These are phyloP conservation scores for Ocimum tenuiflorum DNA, from an alignment of 257 asterid species.

Conservation along the genomic window DNA sequence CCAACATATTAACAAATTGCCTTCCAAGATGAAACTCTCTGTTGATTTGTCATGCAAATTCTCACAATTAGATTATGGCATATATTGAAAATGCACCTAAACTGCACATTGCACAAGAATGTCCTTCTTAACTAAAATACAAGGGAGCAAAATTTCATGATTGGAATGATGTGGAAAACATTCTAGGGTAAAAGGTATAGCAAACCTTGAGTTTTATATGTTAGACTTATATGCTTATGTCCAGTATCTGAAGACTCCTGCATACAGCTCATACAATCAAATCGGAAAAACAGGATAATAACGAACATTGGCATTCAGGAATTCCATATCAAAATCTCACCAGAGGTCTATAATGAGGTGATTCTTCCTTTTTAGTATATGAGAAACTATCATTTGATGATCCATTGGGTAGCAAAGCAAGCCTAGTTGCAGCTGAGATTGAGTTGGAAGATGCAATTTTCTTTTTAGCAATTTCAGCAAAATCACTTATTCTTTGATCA, in stretches of 20 bases:
- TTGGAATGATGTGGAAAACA: background rate
- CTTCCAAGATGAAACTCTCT: background rate
- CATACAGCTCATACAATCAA: slow-evolving; percentile 12
- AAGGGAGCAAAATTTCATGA: slow-evolving; percentile 7
- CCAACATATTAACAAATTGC: background rate
- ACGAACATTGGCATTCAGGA: slow-evolving; percentile 9
- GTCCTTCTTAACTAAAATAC: background rate
- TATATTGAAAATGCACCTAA: no score
- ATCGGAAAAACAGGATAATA: background rate
- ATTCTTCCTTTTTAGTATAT: background rate
- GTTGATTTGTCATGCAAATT: background rate
- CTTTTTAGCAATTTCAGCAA: slow-evolving; percentile 32
- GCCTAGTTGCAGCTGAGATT: background rate
- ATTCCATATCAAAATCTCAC: slow-evolving; percentile 12
- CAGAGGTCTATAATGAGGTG: slow-evolving; percentile 5
- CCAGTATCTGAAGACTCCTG: slow-evolving; percentile 20
- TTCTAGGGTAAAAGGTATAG: background rate
- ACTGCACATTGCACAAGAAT: background rate
- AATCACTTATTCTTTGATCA: slow-evolving; percentile 36
- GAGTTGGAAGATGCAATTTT: slow-evolving; percentile 19
- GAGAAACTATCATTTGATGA: background rate
- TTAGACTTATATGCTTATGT: background rate
- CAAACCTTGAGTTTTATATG: slow-evolving; percentile 21
- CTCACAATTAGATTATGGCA: no score
- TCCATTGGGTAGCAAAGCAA: background rate